These are phyloP conservation scores for Russula compacta DNA, from an alignment of 768 basidiomycete genomes.

Conservation along the genomic window DNA sequence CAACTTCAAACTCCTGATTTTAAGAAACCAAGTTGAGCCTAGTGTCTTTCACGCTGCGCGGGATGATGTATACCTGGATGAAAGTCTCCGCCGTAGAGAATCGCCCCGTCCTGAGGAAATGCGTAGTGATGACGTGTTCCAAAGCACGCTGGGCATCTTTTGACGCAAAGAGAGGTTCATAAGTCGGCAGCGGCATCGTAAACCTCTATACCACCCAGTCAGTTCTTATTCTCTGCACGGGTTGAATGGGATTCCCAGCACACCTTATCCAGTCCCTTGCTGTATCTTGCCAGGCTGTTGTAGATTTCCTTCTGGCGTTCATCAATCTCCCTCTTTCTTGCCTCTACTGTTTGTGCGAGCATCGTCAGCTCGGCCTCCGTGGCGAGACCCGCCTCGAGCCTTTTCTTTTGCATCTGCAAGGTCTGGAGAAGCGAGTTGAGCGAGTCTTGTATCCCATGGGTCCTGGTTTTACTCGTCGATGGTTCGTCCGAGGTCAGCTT, in stretches of 20 bases:
- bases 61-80: conserved; percentile 42
- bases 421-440: conserved; percentile 55
- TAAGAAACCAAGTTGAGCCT: conserved; percentile 3
- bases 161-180: conserved; percentile 58
- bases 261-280: conserved; percentile 90
- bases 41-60: background rate
- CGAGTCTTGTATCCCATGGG: conserved; percentile 45
- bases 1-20: conserved; percentile 55
- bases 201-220: conserved; percentile 33
- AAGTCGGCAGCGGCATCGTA: conserved; percentile 53
- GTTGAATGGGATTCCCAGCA: conserved; percentile 13
- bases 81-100: conserved; percentile 72
- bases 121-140: conserved; percentile 62
- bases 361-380: conserved; percentile 41
- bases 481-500: conserved; percentile 39
- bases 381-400: conserved; percentile 39
- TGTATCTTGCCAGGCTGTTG: conserved; percentile 62
- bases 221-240: conserved; percentile 5
- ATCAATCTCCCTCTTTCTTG: conserved; percentile 75
- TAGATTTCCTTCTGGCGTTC: conserved; percentile 88
- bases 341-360: conserved; percentile 52
- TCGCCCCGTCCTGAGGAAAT: conserved; percentile 74
- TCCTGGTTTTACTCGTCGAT: conserved; percentile 39
- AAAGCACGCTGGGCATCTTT: conserved; percentile 49
- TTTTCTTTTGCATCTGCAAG: conserved; percentile 47